These are phyloP conservation scores for Aspergillus brasiliensis DNA, from an alignment of 2,329 filamentous ascomycete genomes.

Conservation along the genomic window DNA sequence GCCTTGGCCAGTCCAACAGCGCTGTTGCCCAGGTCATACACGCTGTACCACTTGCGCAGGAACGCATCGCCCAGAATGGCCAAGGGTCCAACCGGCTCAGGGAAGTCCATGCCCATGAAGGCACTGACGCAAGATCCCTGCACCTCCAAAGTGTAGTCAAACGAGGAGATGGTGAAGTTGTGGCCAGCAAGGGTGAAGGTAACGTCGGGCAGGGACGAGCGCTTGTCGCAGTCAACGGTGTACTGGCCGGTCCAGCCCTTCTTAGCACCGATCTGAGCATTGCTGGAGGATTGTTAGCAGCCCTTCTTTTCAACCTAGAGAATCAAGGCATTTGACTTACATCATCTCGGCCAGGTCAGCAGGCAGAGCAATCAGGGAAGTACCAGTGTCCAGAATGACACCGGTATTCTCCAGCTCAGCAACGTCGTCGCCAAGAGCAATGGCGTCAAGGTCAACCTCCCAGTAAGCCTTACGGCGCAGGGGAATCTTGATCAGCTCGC, in stretches of 20 bases:
- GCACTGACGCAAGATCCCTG: constrained; percentile 95
- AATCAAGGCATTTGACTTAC: constrained; percentile 42
- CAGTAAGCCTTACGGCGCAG: constrained; percentile 99
- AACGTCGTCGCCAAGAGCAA: constrained; percentile 81
- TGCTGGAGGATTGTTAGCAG: constrained; percentile 49
- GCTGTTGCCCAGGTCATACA: constrained; percentile 90
- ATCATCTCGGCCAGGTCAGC: constrained; percentile 89
- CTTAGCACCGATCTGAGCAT: constrained; percentile 96
- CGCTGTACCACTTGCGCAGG: constrained; percentile 71
- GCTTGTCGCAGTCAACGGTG: constrained; percentile 84
- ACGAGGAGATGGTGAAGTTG: constrained; percentile 86
- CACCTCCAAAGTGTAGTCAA: constrained; percentile 95
- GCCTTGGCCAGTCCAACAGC: constrained; percentile 87
- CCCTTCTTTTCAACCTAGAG: not conserved
- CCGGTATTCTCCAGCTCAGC: constrained; percentile 93
- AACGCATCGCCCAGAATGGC: constrained; percentile 79
- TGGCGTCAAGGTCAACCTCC: constrained; percentile 95
- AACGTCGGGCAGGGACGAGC: constrained; percentile 81
- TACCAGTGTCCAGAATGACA: constrained; percentile 96
- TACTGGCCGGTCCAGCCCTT: constrained; percentile 98
- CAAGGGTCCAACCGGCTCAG: constrained; percentile 83
- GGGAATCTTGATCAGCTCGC: constrained; percentile 89
- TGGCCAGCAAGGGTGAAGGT: constrained; percentile 87
- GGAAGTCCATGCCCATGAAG: constrained; percentile 94
- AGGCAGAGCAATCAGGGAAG: constrained; percentile 94